A percentile compares a stretch with the other conserved stretches of the same genome.
phyloP scores from a whole-genome alignment of 148 eudicot species.

The Persicaria maculosa region DNA sequence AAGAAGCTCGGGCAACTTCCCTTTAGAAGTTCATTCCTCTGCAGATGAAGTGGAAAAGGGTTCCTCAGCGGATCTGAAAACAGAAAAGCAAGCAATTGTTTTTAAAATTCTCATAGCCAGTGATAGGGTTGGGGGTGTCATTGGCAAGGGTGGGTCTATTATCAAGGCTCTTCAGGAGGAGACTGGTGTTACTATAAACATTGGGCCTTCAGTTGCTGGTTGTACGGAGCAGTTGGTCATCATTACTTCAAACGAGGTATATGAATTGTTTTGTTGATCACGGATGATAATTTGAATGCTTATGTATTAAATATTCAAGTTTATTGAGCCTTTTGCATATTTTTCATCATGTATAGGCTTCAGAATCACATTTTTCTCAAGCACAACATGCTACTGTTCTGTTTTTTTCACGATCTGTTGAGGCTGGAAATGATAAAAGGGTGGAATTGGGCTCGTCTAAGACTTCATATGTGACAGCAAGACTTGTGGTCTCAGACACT shows the following conservation, averaged over 20 bases:
- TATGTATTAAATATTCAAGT: not conserved
- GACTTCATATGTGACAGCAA: conserved; percentile 33
- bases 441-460: conserved; percentile 29
- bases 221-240: conserved; percentile 65
- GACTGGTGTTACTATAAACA: conserved; percentile 54
- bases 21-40: conserved; percentile 21
- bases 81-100: conserved; percentile 34
- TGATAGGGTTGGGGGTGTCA: conserved; percentile 61
- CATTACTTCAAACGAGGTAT: conserved; percentile 58
- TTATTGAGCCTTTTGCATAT: not conserved
- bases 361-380: conserved; percentile 43
- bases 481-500: conserved; percentile 39
- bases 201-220: conserved; percentile 36
- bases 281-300: not conserved
- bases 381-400: conserved; percentile 67
- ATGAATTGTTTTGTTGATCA: conserved; percentile 9
- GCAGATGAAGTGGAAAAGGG: conserved; percentile 26
- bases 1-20: conserved; percentile 26
- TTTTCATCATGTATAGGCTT: conserved; percentile 30
- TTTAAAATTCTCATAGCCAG: conserved; percentile 54
- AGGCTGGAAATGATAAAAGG: conserved; percentile 38
- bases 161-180: conserved; percentile 57
- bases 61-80: conserved; percentile 19
- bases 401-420: conserved; percentile 44
- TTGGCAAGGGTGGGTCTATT: conserved; percentile 72